Evolutionary conservation across 257 asterid genomes (phyloP).

Genomic region (Knoxia roxburghii): DNA sequence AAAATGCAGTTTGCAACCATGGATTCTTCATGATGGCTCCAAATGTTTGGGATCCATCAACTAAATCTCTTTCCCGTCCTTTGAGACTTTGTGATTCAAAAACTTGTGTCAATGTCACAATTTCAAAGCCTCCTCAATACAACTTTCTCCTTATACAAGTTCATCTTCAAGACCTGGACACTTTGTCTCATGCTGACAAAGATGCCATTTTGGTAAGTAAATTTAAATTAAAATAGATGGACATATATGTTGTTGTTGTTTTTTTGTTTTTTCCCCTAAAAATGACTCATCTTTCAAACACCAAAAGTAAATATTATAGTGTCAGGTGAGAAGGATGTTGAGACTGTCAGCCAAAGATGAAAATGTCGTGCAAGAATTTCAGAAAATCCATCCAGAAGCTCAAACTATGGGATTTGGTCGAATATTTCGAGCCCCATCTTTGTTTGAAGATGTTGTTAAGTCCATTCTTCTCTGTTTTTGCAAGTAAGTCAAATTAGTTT

Average conservation of each 20-base stretch:
- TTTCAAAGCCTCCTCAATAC: constrained; percentile 24
- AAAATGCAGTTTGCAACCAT: constrained; percentile 46
- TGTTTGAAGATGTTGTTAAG: constrained; percentile 52
- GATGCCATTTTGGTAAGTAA: constrained; percentile 23
- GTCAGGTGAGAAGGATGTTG: constrained; percentile 51
- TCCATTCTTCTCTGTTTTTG: constrained; percentile 38
- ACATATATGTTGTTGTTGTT: not conserved
- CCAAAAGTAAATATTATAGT: no score
- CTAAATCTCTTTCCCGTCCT: constrained; percentile 30
- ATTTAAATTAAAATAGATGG: not conserved
- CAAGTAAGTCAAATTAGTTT: constrained; percentile 19
- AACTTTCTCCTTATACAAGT: constrained; percentile 15
- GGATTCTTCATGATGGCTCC: constrained; percentile 68
- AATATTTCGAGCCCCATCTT: constrained; percentile 42
- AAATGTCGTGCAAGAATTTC: constrained; percentile 25
- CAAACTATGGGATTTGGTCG: constrained; percentile 36
- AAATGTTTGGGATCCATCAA: constrained; percentile 32
- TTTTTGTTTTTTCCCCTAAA: not conserved
- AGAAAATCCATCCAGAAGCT: constrained; percentile 28
- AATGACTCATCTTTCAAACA: not conserved
- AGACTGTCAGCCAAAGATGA: constrained; percentile 35
- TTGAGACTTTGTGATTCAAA: constrained; percentile 16
- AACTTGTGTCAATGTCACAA: constrained; percentile 16
- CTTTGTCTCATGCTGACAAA: constrained; percentile 7
- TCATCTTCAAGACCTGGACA: not conserved